A percentile compares a stretch with the other conserved stretches of the same genome.
These are phyloP conservation scores for Colletotrichum sp. DNA, from an alignment of 2,329 filamentous ascomycete species.

Conservation along the genomic window DNA sequence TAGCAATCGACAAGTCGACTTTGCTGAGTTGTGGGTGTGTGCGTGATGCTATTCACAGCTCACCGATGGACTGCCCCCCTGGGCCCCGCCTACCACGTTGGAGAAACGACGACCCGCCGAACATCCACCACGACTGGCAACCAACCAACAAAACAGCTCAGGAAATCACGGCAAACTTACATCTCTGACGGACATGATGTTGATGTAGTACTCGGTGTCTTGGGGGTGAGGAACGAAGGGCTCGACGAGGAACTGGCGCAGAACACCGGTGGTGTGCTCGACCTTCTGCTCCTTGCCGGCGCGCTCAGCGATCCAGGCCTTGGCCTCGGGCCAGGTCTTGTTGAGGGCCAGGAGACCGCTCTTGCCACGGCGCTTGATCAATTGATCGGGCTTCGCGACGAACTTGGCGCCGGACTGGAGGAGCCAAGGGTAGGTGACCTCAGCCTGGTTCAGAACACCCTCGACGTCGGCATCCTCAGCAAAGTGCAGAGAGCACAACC, in stretches of 20 bases:
- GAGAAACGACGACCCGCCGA: background rate
- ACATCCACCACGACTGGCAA: background rate
- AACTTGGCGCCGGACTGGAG: conserved; percentile 84
- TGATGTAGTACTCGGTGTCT: conserved; percentile 99
- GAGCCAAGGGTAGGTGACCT: conserved; percentile 96
- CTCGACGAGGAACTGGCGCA: conserved; percentile 97
- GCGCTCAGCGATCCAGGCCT: conserved; percentile 90
- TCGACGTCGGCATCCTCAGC: conserved; percentile 84
- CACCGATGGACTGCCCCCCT: conserved; percentile 9
- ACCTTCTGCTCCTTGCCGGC: conserved; percentile 93
- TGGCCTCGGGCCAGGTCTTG: conserved; percentile 95
- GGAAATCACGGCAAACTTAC: conserved; percentile 64
- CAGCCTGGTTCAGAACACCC: conserved; percentile 90
- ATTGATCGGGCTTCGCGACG: conserved; percentile 98
- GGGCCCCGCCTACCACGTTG: background rate
- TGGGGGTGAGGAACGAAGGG: conserved; percentile 96
- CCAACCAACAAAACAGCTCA: conserved; percentile 11
- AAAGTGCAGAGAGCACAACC: conserved; percentile 92
- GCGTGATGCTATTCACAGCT: conserved; percentile 1
- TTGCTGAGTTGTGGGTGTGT: background rate
- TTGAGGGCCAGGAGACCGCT: conserved; percentile 95
- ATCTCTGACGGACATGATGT: conserved; percentile 99
- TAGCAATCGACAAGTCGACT: background rate
- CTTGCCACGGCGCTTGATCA: conserved; percentile 99
- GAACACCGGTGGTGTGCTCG: conserved; percentile 85